Percentiles rank a stretch among this genome's conserved stretches.
Conservation (phyloP, 2,329 filamentous ascomycete genomes). For the Diaporthe amygdali region DNA sequence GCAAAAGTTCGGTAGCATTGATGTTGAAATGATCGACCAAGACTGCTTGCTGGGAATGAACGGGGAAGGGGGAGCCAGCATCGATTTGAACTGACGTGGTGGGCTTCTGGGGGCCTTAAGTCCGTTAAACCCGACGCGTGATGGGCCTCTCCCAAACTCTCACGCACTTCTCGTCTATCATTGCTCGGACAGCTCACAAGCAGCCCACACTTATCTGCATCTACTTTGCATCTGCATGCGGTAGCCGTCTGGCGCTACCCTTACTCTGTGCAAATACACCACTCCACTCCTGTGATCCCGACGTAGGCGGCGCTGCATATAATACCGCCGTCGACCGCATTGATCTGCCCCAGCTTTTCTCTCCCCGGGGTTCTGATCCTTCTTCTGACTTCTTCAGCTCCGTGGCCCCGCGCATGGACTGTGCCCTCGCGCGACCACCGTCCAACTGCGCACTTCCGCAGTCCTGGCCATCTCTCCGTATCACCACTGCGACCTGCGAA, state of each 20-base stretch:
- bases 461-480: not conserved
- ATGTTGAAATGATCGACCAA: not conserved
- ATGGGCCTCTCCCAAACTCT: not conserved
- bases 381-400: not conserved
- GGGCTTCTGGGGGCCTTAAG: not conserved
- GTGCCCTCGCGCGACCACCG: not conserved
- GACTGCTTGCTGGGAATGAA: not conserved
- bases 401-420: not conserved
- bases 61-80: not conserved
- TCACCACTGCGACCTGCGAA: not conserved
- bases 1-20: not conserved
- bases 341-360: not conserved
- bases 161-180: not conserved
- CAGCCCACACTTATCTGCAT: not conserved
- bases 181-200: slow-evolving; percentile 1
- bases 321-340: slow-evolving; percentile 14
- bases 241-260: not conserved
- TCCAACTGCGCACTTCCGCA: not conserved
- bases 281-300: slow-evolving; percentile 6
- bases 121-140: slow-evolving; percentile 5
- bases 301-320: not conserved
- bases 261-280: not conserved
- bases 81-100: not conserved
- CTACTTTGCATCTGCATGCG: not conserved
- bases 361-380: not conserved